Evolutionary conservation across 2,329 filamentous ascomycete species (phyloP).

Genomic region (Fusarium guadeloupense): DNA sequence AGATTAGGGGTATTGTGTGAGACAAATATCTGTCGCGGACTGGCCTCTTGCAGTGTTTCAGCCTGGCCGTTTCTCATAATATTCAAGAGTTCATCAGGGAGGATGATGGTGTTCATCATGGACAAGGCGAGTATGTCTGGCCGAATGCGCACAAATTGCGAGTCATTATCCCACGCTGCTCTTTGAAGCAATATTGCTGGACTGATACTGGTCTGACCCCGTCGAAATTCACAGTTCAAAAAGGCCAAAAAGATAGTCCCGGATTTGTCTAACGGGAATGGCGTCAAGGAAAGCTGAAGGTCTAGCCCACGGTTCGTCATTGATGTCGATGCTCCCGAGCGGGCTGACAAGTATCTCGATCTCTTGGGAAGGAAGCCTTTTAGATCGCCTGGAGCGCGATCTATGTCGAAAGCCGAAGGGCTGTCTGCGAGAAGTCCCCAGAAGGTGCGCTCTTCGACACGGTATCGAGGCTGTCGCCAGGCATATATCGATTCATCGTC

Average conservation of each 20-base stretch:
- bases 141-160: slow-evolving; percentile 42
- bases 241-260: slow-evolving; percentile 43
- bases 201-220: slow-evolving; percentile 34
- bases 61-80: slow-evolving; percentile 15
- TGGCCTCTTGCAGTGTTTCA: slow-evolving; percentile 23
- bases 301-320: slow-evolving; percentile 41
- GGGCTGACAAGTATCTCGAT: slow-evolving; percentile 40
- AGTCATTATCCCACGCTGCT: slow-evolving; percentile 42
- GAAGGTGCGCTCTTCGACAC: slow-evolving; percentile 27
- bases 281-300: slow-evolving; percentile 42
- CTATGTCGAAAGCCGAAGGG: slow-evolving; percentile 40
- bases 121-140: slow-evolving; percentile 39
- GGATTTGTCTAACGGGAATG: slow-evolving; percentile 40
- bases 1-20: slow-evolving; percentile 29
- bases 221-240: slow-evolving; percentile 43
- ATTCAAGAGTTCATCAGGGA: slow-evolving; percentile 36
- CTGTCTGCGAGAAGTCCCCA: slow-evolving; percentile 43
- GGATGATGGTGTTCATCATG: slow-evolving; percentile 43
- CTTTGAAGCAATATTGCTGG: slow-evolving; percentile 44
- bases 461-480: slow-evolving; percentile 34
- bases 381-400: slow-evolving; percentile 28
- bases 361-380: slow-evolving; percentile 28
- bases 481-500: slow-evolving; percentile 46
- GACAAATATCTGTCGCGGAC: slow-evolving; percentile 39
- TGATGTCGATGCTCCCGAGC: slow-evolving; percentile 31